Evolutionary conservation across 768 basidiomycete species (phyloP), one percentile per base, ranked within the genome.

Genomic region (Melanogaster broomeanus): DNA sequence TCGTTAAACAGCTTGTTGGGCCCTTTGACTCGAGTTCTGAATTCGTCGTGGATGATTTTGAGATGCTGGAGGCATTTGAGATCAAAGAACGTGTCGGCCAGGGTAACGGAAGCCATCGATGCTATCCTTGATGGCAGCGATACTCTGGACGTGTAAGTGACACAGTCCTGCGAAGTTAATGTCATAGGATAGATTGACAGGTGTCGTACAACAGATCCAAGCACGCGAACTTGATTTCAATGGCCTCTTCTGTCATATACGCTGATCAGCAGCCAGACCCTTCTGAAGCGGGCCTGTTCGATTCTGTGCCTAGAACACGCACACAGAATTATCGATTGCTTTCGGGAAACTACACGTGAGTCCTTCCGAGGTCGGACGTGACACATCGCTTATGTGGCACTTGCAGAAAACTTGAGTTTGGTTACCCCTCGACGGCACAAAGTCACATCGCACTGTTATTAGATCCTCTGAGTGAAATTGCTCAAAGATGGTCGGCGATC

Each of bases 401-500:
- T 31, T 47, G 25, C 56, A 93, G 93, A 8, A 74, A 82, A 15
- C 87, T 94, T 62, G 67, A 79, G 30, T 72, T 83, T 34, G 95
- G 95, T 5, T 77, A 92, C 56, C 77, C 80, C 18, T 63, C 76
- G 2, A 83, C 80, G 1, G 87, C 94, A 0, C 59, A 88, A 34
- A 82, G 84, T 59, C 84, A 85, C 45, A 69, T 97, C 35, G 83
- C 80, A 3, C 78, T 88, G 10, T 66, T 98, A 6, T 53, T 98
- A 8, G 92, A 98, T 64, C 95, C 96, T 0, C 64, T 97, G 25
- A 92, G 88, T 43, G 89, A 92, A 63, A 71, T 77, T 6, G 90
- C 88, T 3, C 94, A 98, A 65, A 86, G 85, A 57, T 97, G 93
- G 88, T 82, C 90, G 2, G 81, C 86, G 50, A 62, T 98, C 35